Percentiles rank a stretch among this genome's conserved stretches.
These are phyloP conservation scores for Xerocomellus dryophilus DNA, from an alignment of 768 basidiomycete species.

Conservation along the genomic window DNA sequence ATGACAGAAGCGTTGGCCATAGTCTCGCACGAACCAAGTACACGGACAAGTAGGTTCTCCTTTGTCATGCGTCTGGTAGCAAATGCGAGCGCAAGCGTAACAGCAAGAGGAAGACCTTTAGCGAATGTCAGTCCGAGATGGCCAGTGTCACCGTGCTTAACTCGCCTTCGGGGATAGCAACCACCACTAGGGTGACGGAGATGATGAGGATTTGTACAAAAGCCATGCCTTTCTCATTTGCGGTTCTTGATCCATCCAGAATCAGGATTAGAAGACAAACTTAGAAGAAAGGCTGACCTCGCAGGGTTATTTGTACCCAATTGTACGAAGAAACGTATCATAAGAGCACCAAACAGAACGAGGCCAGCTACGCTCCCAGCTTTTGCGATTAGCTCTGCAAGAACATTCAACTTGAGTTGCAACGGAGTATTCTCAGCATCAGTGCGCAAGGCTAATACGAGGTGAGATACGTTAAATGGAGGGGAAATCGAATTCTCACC, in stretches of 20 bases:
- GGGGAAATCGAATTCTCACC: slow-evolving; percentile 42
- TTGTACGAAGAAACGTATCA: slow-evolving; percentile 95
- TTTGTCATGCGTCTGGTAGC: slow-evolving; percentile 98
- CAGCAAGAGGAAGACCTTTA: slow-evolving; percentile 86
- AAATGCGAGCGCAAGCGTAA: slow-evolving; percentile 94
- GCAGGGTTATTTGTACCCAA: slow-evolving; percentile 58
- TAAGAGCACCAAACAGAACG: slow-evolving; percentile 73
- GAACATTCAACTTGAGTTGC: slow-evolving; percentile 85
- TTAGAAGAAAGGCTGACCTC: slow-evolving; percentile 39
- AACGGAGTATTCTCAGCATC: slow-evolving; percentile 89
- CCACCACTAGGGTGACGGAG: slow-evolving; percentile 85
- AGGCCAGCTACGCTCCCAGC: slow-evolving; percentile 80
- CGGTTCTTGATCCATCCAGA: slow-evolving; percentile 41
- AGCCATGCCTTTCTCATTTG: slow-evolving; percentile 81
- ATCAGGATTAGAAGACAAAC: slow-evolving; percentile 4
- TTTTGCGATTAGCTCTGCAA: slow-evolving; percentile 97
- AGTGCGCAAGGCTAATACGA: slow-evolving; percentile 67
- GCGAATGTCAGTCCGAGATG: background rate
- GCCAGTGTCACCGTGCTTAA: background rate
- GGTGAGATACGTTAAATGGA: background rate
- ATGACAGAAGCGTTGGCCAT: slow-evolving; percentile 98
- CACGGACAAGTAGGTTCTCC: slow-evolving; percentile 92
- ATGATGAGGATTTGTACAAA: slow-evolving; percentile 96
- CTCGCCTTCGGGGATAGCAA: slow-evolving; percentile 81
- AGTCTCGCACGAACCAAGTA: slow-evolving; percentile 95